Evolutionary conservation across 1,139 yeast genomes (phyloP).

Genomic region (Citeromyces hawaiiensis): DNA sequence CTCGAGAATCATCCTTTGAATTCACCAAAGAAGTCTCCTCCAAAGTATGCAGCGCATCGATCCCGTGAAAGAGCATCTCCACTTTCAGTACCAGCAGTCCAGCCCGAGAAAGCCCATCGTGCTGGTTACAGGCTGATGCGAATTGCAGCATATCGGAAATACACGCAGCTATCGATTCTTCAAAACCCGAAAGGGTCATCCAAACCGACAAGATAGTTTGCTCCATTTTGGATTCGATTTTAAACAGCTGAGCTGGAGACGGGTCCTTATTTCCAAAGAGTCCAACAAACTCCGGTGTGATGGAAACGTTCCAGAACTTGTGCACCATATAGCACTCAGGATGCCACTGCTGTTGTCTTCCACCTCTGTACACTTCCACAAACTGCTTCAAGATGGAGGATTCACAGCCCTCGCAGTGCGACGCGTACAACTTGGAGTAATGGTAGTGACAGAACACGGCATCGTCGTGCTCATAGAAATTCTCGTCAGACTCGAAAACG

Average conservation of each 20-base stretch:
- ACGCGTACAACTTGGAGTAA: slow-evolving; percentile 74
- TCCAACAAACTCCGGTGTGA: slow-evolving; percentile 55
- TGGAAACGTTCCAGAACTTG: slow-evolving; percentile 88
- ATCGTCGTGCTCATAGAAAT: slow-evolving; percentile 80
- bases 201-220: slow-evolving; percentile 68
- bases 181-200: slow-evolving; percentile 80
- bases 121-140: slow-evolving; percentile 67
- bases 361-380: slow-evolving; percentile 85
- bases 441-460: slow-evolving; percentile 85
- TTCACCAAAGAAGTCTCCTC: slow-evolving; percentile 10
- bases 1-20: slow-evolving; percentile 10
- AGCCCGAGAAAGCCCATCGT: slow-evolving; percentile 58
- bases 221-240: slow-evolving; percentile 55
- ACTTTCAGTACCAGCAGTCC: slow-evolving; percentile 63
- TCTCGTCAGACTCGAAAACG: slow-evolving; percentile 77
- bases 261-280: slow-evolving; percentile 8
- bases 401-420: slow-evolving; percentile 87
- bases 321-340: slow-evolving; percentile 98
- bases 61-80: slow-evolving; percentile 64
- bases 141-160: slow-evolving; percentile 86
- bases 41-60: slow-evolving; percentile 39
- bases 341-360: slow-evolving; percentile 96
- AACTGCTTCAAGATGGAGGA: slow-evolving; percentile 88
- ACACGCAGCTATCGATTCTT: slow-evolving; percentile 85
- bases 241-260: slow-evolving; percentile 32